Evolutionary conservation across 2,329 filamentous ascomycete species (phyloP).

Genomic region (Domatiomyces catenatus): DNA sequence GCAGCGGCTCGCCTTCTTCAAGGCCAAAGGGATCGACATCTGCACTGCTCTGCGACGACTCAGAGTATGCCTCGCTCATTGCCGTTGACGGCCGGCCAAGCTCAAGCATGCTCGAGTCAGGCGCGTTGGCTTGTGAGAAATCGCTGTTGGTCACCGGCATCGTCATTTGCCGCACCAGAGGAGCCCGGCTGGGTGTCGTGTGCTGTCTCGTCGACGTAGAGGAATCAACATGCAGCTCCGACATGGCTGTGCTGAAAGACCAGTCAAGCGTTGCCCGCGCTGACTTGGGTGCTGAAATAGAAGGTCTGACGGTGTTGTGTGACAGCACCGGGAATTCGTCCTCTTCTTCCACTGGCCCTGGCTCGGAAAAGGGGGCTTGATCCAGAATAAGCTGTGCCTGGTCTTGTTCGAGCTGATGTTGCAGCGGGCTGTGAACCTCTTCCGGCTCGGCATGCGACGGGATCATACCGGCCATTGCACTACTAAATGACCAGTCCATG

Average conservation of each 20-base stretch:
- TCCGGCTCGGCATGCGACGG: background rate
- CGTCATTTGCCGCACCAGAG: conserved; percentile 14
- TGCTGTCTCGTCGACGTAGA: background rate
- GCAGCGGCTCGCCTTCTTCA: conserved; percentile 11
- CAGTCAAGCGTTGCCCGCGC: conserved; percentile 20
- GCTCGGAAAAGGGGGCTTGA: background rate
- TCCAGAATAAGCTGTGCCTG: background rate
- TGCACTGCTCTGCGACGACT: conserved; percentile 12
- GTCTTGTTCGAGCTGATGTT: background rate
- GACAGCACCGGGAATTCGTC: background rate
- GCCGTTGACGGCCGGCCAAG: conserved; percentile 12
- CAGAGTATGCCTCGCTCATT: conserved; percentile 9
- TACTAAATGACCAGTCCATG: conserved; percentile 29
- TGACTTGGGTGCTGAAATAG: background rate
- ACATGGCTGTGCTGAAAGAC: conserved; percentile 31
- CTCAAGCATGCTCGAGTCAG: background rate
- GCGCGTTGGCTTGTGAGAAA: conserved; percentile 10
- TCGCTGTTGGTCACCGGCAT: conserved; percentile 16
- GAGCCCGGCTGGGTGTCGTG: conserved; percentile 10
- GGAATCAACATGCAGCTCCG: conserved; percentile 15
- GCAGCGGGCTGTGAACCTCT: background rate
- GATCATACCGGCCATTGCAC: conserved; percentile 25
- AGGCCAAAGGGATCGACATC: conserved; percentile 16
- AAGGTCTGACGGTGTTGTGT: background rate
- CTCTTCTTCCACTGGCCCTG: background rate